Conservation (phyloP, 805 yeast species). For the Starmerella sp. region DNA sequence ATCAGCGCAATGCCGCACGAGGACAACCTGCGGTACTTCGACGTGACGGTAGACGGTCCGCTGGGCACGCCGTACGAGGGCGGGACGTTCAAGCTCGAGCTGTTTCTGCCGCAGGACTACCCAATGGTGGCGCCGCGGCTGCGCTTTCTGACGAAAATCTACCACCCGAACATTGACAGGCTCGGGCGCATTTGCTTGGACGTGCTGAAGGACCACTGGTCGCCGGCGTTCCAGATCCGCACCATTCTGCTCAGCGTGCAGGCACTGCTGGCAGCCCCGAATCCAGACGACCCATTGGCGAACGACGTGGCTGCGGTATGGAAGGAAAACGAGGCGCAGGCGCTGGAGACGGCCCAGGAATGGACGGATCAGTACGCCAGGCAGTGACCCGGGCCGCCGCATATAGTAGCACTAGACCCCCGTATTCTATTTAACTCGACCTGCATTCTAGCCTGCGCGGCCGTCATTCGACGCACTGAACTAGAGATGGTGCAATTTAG, state of each 20-base stretch:
- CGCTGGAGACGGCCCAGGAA: conserved; percentile 66
- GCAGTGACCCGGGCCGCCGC: background rate
- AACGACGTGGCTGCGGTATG: conserved; percentile 96
- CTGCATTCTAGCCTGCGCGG: too few relatives aligned
- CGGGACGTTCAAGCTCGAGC: conserved; percentile 66
- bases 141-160: conserved; percentile 82
- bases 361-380: conserved; percentile 61
- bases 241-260: conserved; percentile 85
- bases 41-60: conserved; percentile 88
- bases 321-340: conserved; percentile 73
- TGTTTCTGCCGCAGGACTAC: conserved; percentile 89
- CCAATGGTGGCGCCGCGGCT: conserved; percentile 98
- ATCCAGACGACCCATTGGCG: conserved; percentile 96
- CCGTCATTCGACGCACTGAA: too few relatives aligned
- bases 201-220: conserved; percentile 91
- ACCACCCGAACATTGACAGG: conserved; percentile 93
- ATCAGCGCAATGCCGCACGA: conserved; percentile 89
- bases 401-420: too few relatives aligned
- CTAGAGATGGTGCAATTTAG: too few relatives aligned
- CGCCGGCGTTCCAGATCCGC: conserved; percentile 92
- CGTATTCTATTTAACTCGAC: too few relatives aligned
- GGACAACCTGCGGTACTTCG: conserved; percentile 84
- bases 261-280: conserved; percentile 88
- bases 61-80: conserved; percentile 79
- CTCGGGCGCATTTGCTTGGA: conserved; percentile 92